A percentile compares a stretch with the other conserved stretches of the same genome.
These are phyloP conservation scores for Rhodamnia argentea DNA, from an alignment of 345 rosid genomes.

Conservation along the genomic window DNA sequence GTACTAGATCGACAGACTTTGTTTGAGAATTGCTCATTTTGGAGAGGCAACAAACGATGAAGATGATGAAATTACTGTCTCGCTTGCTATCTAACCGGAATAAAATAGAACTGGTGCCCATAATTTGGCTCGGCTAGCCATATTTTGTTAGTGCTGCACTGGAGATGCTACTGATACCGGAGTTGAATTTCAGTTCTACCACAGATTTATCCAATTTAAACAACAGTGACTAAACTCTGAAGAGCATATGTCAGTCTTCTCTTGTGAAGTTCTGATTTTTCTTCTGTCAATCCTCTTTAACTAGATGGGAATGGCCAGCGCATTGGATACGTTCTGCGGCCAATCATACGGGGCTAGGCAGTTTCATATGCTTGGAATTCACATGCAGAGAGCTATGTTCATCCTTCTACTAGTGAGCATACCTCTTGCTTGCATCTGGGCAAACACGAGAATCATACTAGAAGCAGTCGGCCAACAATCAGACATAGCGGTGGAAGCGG, in stretches of 20 bases:
- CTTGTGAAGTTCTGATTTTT: background rate
- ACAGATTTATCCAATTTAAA: background rate
- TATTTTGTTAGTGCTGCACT: background rate
- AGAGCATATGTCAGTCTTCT: background rate
- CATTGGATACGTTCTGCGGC: slow-evolving; percentile 80
- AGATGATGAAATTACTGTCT: background rate
- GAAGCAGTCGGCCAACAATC: slow-evolving; percentile 39
- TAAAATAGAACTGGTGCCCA: background rate
- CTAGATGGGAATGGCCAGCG: slow-evolving; percentile 77
- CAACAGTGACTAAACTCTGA: background rate
- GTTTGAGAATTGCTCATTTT: background rate
- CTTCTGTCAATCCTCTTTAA: background rate
- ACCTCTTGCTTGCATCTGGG: slow-evolving; percentile 66
- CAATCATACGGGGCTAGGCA: slow-evolving; percentile 81
- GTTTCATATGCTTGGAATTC: slow-evolving; percentile 53
- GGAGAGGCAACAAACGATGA: background rate
- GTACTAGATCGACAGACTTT: background rate
- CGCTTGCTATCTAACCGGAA: background rate
- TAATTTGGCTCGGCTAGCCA: background rate
- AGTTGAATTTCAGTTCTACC: background rate
- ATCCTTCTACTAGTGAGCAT: slow-evolving; percentile 49
- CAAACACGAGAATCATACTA: slow-evolving; percentile 40
- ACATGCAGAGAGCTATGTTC: slow-evolving; percentile 69
- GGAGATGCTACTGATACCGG: background rate
- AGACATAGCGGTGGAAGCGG: slow-evolving; percentile 44